Conservation (phyloP, 1,284 basidiomycete genomes). For the Rhodotorula sp. region DNA sequence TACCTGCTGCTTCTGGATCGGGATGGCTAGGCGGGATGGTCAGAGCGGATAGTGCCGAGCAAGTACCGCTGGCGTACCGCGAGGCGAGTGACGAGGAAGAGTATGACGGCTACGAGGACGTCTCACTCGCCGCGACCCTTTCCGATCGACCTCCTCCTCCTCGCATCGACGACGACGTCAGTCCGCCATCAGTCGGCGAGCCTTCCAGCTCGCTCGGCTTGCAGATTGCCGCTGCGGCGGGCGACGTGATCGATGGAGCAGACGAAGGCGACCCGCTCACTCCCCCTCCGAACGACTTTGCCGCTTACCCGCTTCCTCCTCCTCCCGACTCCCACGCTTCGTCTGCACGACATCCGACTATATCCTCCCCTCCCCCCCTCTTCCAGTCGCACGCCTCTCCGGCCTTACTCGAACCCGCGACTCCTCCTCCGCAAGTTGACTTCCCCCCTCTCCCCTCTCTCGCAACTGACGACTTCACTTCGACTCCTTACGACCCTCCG, state of each 20-base stretch:
- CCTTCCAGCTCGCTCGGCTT: not conserved
- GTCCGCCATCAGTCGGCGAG: slow-evolving; percentile 23
- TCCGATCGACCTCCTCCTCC: slow-evolving; percentile 30
- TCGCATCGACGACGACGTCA: slow-evolving; percentile 37
- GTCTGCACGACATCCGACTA: not conserved
- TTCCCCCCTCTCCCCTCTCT: not conserved
- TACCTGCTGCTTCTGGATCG: not conserved
- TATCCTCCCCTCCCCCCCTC: not conserved
- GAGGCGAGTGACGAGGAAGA: slow-evolving; percentile 27
- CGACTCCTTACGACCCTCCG: not conserved
- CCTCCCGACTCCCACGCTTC: not conserved
- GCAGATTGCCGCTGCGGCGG: not conserved
- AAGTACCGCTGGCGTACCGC: not conserved
- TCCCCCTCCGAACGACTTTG: not conserved
- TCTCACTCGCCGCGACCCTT: slow-evolving; percentile 22
- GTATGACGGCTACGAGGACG: slow-evolving; percentile 40
- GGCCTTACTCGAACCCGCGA: not conserved
- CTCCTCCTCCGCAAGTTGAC: slow-evolving; percentile 8
- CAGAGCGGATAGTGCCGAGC: too few relatives aligned
- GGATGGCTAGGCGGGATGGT: not conserved
- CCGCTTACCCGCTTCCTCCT: not conserved
- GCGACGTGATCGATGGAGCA: not conserved
- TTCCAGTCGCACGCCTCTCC: not conserved
- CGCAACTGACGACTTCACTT: not conserved
- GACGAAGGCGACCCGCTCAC: not conserved